Percentiles rank a stretch among this genome's conserved stretches.
phyloP scores from a whole-genome alignment of 2,329 filamentous ascomycete species.

The Diaporthe longicolla region DNA sequence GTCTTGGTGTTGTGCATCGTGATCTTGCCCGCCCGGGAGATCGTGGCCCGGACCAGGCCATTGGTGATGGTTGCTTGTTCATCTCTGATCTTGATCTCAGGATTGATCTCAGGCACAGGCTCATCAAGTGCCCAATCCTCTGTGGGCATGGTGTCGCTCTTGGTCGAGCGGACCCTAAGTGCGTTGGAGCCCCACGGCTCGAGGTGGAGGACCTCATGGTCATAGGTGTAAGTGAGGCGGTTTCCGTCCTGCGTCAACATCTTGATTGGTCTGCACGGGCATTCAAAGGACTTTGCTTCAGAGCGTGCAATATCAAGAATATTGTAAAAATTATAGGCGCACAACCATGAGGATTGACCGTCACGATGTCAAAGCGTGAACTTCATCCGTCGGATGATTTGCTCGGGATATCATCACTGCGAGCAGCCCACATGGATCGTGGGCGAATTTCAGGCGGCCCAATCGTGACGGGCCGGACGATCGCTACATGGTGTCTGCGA shows the following conservation, averaged over 20 bases:
- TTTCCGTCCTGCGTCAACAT: constrained; percentile 42
- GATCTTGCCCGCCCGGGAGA: constrained; percentile 65
- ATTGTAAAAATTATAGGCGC: neutral
- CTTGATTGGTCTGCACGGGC: neutral
- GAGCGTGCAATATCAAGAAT: neutral
- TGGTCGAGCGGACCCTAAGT: constrained; percentile 62
- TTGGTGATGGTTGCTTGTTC: constrained; percentile 59
- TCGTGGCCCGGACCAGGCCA: constrained; percentile 62
- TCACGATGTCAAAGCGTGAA: neutral
- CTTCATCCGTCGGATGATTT: constrained; percentile 4
- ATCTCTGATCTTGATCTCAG: constrained; percentile 44
- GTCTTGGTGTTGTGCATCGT: constrained; percentile 59
- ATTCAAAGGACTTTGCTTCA: neutral
- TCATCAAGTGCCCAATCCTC: constrained; percentile 59
- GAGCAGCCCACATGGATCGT: constrained; percentile 17
- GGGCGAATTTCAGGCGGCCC: constrained; percentile 4
- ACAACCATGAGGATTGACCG: too few species aligned
- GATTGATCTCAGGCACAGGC: constrained; percentile 42
- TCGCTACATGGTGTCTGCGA: neutral
- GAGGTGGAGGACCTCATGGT: constrained; percentile 63
- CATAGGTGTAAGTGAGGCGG: constrained; percentile 50
- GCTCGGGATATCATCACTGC: constrained; percentile 41
- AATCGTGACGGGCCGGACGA: constrained; percentile 21
- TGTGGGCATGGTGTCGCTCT: constrained; percentile 51
- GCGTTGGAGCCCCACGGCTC: constrained; percentile 65